These are phyloP conservation scores for Chlamydomonas sp. DNA, from an alignment of 139 green algal genomes.

Conservation along the genomic window DNA sequence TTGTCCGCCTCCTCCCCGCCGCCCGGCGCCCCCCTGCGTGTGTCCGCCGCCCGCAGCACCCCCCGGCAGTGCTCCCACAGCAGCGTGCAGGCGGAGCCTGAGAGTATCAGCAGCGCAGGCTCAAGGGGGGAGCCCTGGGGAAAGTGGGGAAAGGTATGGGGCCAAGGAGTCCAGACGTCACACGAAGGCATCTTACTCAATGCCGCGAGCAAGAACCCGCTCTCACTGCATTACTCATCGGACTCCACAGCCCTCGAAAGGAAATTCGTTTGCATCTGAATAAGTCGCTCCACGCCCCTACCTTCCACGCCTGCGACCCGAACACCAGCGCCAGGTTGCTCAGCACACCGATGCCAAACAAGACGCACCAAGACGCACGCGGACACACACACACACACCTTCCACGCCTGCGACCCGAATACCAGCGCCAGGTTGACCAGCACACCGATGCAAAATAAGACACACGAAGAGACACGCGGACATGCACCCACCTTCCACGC, in stretches of 20 bases:
- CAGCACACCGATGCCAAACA: not conserved
- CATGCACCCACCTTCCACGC: conserved; percentile 5
- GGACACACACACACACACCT: not conserved
- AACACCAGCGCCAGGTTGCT: conserved; percentile 31
- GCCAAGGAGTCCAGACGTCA: too few relatives aligned
- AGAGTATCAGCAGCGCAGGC: not conserved
- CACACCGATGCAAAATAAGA: not conserved
- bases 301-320: conserved; percentile 13
- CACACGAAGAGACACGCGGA: too few relatives aligned
- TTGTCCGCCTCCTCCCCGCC: not conserved
- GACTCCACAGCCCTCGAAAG: too few relatives aligned
- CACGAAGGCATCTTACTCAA: too few relatives aligned
- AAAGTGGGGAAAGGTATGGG: not conserved
- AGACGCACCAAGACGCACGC: too few relatives aligned
- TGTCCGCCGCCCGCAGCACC: conserved; percentile 4
- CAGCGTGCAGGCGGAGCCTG: conserved; percentile 1
- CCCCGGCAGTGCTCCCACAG: conserved; percentile 27
- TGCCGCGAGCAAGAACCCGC: too few relatives aligned
- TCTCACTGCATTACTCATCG: too few relatives aligned
- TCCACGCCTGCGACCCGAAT: conserved; percentile 18
- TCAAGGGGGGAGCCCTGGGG: conserved; percentile 17
- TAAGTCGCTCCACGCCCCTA: not conserved
- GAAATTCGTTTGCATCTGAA: too few relatives aligned
- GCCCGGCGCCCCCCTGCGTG: not conserved
- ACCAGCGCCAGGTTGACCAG: conserved; percentile 27